Conservation (phyloP, 2,329 filamentous ascomycete genomes). For the Beauveria varroae region DNA sequence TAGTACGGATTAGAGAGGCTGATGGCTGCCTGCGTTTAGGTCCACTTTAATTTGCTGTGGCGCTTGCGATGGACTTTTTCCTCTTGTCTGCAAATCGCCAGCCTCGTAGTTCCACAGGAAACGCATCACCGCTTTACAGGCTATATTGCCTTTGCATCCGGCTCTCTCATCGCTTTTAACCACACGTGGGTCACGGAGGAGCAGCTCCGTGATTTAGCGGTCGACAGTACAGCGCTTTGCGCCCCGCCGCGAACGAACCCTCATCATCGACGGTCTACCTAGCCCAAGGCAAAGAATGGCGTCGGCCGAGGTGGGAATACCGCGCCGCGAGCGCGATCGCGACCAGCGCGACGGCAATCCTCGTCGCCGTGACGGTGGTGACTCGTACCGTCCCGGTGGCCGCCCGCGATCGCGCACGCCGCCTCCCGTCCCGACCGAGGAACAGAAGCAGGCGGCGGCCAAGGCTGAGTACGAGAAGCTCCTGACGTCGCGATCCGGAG, state of each 20-base stretch:
- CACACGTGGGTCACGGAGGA: neutral
- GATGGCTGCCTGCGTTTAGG: neutral
- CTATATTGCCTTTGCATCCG: neutral
- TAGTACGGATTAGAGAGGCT: neutral
- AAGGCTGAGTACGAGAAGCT: constrained; percentile 94
- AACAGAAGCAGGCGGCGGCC: constrained; percentile 78
- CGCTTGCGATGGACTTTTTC: constrained; percentile 4
- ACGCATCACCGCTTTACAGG: neutral
- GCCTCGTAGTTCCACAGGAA: neutral
- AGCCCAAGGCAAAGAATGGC: constrained; percentile 28
- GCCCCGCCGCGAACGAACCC: neutral
- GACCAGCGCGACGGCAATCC: constrained; percentile 22
- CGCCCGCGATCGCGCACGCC: constrained; percentile 26
- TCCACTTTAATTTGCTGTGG: neutral
- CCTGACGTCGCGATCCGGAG: constrained; percentile 85
- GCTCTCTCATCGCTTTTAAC: neutral
- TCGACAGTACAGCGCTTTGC: neutral
- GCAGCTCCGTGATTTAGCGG: neutral
- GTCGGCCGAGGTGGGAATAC: constrained; percentile 36
- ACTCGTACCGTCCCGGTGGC: constrained; percentile 40
- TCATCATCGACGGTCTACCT: neutral
- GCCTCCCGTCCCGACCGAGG: constrained; percentile 51
- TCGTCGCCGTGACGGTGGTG: constrained; percentile 27
- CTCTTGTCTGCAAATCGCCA: neutral
- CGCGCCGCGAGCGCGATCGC: constrained; percentile 30